A percentile compares a stretch with the other conserved stretches of the same genome.
These are phyloP conservation scores for Tulasnella sp. DNA, from an alignment of 768 basidiomycete species.

Conservation along the genomic window DNA sequence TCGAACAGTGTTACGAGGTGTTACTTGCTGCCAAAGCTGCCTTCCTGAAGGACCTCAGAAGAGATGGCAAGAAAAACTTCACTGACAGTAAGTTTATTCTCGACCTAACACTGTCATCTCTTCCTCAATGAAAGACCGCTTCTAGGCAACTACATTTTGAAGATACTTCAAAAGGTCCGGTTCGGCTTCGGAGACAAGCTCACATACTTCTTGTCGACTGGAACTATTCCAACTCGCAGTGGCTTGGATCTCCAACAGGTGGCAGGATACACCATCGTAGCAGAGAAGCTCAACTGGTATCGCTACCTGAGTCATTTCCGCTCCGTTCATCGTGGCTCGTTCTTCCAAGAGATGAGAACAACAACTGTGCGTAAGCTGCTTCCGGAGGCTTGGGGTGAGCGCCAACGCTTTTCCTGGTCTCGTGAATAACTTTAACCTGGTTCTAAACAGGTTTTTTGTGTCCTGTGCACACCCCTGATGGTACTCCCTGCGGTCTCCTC, in stretches of 20 bases:
- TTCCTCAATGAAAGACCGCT: background rate
- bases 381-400: slow-evolving; percentile 92
- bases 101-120: too few relatives aligned
- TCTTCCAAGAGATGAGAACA: slow-evolving; percentile 97
- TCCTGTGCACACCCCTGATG: slow-evolving; percentile 98
- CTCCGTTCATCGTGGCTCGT: slow-evolving; percentile 96
- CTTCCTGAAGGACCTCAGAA: slow-evolving; percentile 36
- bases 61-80: slow-evolving; percentile 79
- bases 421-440: background rate
- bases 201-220: slow-evolving; percentile 92
- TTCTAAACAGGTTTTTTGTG: slow-evolving; percentile 76
- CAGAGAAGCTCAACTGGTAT: slow-evolving; percentile 97
- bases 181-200: slow-evolving; percentile 86
- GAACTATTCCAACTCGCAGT: slow-evolving; percentile 86
- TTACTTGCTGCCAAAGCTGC: slow-evolving; percentile 36
- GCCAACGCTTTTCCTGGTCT: background rate
- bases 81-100: slow-evolving; percentile 54
- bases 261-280: slow-evolving; percentile 97
- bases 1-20: slow-evolving; percentile 88
- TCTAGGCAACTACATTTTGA: slow-evolving; percentile 68
- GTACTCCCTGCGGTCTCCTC: slow-evolving; percentile 90
- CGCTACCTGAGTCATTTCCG: slow-evolving; percentile 98
- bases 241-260: slow-evolving; percentile 96
- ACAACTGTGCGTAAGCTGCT: slow-evolving; percentile 92
- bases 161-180: slow-evolving; percentile 57